These are phyloP conservation scores for Gynostemma pentaphyllum DNA, from an alignment of 306 rosid species.

Conservation along the genomic window DNA sequence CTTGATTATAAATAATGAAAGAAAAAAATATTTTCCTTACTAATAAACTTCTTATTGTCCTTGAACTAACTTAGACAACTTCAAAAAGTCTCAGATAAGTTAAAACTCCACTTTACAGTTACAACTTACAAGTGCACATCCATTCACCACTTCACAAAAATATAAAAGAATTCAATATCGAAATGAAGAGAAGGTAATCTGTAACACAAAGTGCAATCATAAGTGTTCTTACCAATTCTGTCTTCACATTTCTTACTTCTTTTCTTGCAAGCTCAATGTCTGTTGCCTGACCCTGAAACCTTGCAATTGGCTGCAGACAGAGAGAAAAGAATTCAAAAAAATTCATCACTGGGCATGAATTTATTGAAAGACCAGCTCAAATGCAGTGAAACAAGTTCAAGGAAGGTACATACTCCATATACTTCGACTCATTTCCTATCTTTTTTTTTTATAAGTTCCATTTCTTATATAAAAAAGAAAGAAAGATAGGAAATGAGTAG, in stretches of 20 bases:
- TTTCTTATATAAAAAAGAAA: too few species aligned
- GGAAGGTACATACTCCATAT: background rate
- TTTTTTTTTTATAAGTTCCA: too few species aligned
- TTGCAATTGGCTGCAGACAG: conserved; percentile 74
- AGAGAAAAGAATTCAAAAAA: background rate
- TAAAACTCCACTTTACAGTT: background rate
- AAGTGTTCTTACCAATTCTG: conserved; percentile 55
- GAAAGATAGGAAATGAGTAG: background rate
- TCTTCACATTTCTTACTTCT: conserved; percentile 67
- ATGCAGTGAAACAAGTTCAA: background rate
- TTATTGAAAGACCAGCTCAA: background rate
- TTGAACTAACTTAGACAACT: too few species aligned
- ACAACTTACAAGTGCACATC: background rate
- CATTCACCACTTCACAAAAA: background rate
- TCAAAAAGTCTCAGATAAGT: background rate
- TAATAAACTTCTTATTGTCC: too few species aligned
- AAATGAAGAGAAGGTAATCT: background rate
- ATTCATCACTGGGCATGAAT: background rate
- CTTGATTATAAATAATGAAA: too few species aligned
- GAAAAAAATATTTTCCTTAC: too few species aligned
- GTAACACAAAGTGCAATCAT: background rate
- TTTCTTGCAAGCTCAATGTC: conserved; percentile 74
- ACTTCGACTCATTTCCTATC: too few species aligned
- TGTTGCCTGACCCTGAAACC: conserved; percentile 91
- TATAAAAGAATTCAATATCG: background rate